Conservation (phyloP, 768 basidiomycete species). For the Mycena albidolilacea region DNA sequence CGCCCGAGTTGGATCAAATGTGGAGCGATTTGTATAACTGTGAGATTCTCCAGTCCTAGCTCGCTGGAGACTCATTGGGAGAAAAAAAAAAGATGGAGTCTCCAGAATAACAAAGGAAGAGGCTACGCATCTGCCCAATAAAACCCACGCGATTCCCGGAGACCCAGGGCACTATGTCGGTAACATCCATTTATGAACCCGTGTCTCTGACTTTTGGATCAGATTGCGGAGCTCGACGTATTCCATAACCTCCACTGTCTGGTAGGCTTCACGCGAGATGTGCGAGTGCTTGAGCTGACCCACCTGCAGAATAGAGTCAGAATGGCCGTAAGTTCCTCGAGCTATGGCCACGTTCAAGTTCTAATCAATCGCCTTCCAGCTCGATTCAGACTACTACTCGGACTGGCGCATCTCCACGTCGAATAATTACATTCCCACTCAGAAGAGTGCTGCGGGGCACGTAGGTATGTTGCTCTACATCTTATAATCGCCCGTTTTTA, state of each 20-base stretch:
- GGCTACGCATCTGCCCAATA: constrained; percentile 37
- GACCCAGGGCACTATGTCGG: neutral
- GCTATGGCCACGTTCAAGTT: neutral
- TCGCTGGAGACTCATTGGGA: neutral
- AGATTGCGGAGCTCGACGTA: constrained; percentile 3
- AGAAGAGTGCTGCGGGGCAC: constrained; percentile 12
- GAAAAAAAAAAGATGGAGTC: neutral
- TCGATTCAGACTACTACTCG: constrained; percentile 31
- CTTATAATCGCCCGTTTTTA: neutral
- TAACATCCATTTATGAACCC: neutral
- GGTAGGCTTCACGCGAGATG: neutral
- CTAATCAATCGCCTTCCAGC: neutral
- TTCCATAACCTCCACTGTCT: constrained; percentile 2
- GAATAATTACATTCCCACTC: constrained; percentile 24
- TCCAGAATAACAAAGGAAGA: constrained; percentile 30
- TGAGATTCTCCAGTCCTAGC: neutral
- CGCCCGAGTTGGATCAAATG: constrained; percentile 14
- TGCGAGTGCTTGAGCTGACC: neutral
- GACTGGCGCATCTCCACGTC: constrained; percentile 33
- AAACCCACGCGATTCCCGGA: constrained; percentile 35
- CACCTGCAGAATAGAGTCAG: constrained; percentile 11
- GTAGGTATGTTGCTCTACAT: neutral
- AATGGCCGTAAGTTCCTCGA: constrained; percentile 1
- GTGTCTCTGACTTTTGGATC: neutral
- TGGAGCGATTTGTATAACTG: constrained; percentile 35